phyloP scores from a whole-genome alignment of 768 basidiomycete species.

The Naganishia randhawae region DNA sequence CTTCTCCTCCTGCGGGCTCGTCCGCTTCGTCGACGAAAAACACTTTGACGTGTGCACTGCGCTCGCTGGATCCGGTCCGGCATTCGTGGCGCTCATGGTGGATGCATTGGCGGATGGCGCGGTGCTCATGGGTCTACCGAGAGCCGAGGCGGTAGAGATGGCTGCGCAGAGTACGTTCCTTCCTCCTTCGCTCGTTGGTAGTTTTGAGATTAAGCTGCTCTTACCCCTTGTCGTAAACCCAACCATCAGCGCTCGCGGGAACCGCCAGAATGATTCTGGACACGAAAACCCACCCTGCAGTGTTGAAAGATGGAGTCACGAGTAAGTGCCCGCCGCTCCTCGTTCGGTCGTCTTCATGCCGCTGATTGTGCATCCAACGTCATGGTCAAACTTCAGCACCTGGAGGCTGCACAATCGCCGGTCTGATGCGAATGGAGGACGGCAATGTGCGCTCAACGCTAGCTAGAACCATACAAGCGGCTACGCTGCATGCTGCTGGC shows the following conservation, averaged over 20 bases:
- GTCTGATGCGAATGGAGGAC: slow-evolving; percentile 90
- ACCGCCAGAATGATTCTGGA: slow-evolving; percentile 93
- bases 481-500: slow-evolving; percentile 57
- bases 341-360: not conserved
- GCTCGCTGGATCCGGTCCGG: slow-evolving; percentile 90
- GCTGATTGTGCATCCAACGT: not conserved
- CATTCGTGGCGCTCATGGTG: slow-evolving; percentile 91
- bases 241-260: slow-evolving; percentile 95
- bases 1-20: slow-evolving; percentile 93
- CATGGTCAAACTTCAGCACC: slow-evolving; percentile 62
- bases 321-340: slow-evolving; percentile 58
- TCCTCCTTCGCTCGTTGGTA: not conserved
- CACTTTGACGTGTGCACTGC: slow-evolving; percentile 99
- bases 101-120: slow-evolving; percentile 99
- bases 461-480: slow-evolving; percentile 88
- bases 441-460: slow-evolving; percentile 89
- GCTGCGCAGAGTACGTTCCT: slow-evolving; percentile 79
- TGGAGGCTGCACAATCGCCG: slow-evolving; percentile 96
- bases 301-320: slow-evolving; percentile 94
- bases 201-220: no score
- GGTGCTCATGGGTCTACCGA: slow-evolving; percentile 98
- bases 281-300: slow-evolving; percentile 84
- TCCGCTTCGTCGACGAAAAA: slow-evolving; percentile 94
- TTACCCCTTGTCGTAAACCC: no score
- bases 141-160: slow-evolving; percentile 86